These are phyloP conservation scores for Monosporascus sp. DNA, from an alignment of 2,329 filamentous ascomycete species.

Conservation along the genomic window DNA sequence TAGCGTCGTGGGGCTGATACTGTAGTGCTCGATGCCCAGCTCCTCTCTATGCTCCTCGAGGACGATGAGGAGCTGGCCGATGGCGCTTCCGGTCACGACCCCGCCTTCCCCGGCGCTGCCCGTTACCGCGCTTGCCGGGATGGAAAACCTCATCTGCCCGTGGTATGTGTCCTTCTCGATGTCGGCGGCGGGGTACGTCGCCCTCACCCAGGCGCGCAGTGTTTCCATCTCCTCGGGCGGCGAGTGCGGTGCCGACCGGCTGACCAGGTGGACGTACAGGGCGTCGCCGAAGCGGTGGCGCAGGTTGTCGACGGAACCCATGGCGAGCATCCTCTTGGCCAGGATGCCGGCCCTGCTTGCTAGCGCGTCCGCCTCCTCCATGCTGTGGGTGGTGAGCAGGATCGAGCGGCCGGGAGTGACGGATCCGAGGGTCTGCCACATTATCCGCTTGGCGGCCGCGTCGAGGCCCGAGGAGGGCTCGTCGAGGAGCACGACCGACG, in stretches of 20 bases:
- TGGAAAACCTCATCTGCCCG: constrained; percentile 80
- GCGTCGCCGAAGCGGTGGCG: constrained; percentile 71
- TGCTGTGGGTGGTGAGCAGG: constrained; percentile 85
- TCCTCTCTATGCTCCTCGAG: constrained; percentile 66
- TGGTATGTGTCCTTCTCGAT: constrained; percentile 75
- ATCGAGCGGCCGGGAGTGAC: constrained; percentile 75
- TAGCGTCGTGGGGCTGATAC: constrained; percentile 78
- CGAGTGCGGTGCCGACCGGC: constrained; percentile 69
- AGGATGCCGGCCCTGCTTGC: constrained; percentile 82
- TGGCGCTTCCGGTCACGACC: constrained; percentile 38
- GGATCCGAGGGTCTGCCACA: constrained; percentile 80
- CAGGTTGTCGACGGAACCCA: constrained; percentile 70
- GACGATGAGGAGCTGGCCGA: constrained; percentile 65
- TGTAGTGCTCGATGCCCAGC: constrained; percentile 79
- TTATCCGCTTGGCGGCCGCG: constrained; percentile 82
- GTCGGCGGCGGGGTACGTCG: constrained; percentile 57
- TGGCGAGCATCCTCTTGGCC: constrained; percentile 77
- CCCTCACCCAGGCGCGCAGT: constrained; percentile 62
- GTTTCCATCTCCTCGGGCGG: constrained; percentile 60
- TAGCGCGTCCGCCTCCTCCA: constrained; percentile 92
- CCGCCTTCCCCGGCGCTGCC: constrained; percentile 4
- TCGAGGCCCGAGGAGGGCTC: constrained; percentile 88
- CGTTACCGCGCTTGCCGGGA: constrained; percentile 48
- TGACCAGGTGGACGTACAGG: constrained; percentile 78
- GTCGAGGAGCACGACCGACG: constrained; percentile 79